phyloP scores from a whole-genome alignment of 1,284 basidiomycete species.

The Ceratobasidium papillatum region DNA sequence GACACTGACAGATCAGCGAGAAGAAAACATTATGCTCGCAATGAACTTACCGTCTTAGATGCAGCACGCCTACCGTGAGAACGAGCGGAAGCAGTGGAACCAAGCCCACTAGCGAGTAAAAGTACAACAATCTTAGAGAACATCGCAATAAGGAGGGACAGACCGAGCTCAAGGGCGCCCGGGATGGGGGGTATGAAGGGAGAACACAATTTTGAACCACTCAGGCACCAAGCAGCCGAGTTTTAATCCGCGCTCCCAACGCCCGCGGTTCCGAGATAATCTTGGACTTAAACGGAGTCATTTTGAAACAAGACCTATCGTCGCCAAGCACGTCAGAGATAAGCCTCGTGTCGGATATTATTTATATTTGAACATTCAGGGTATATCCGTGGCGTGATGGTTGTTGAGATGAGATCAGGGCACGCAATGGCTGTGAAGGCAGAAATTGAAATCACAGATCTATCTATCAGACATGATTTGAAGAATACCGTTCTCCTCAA shows the following conservation, averaged over 20 bases:
- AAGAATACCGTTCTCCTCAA: too few relatives aligned
- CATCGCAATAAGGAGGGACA: constrained; percentile 5
- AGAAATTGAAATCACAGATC: too few relatives aligned
- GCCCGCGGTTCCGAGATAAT: neutral
- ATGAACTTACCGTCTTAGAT: constrained; percentile 10
- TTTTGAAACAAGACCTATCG: neutral
- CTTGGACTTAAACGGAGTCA: neutral
- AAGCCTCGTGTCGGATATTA: neutral
- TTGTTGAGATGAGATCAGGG: neutral
- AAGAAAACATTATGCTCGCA: neutral
- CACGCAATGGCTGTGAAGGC: neutral
- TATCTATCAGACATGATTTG: too few relatives aligned
- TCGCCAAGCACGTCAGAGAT: neutral
- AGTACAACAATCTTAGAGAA: constrained; percentile 1
- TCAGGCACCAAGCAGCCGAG: neutral
- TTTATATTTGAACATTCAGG: neutral
- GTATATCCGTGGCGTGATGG: neutral
- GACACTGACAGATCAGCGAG: neutral
- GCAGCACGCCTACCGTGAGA: neutral
- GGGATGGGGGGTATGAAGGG: neutral
- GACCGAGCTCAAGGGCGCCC: neutral
- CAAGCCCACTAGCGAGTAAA: neutral
- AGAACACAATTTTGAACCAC: neutral
- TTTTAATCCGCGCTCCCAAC: too few relatives aligned
- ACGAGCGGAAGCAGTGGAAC: neutral